These are phyloP conservation scores for Phytophthora sojae DNA, from an alignment of 352 stramenopile genomes.

Conservation along the genomic window DNA sequence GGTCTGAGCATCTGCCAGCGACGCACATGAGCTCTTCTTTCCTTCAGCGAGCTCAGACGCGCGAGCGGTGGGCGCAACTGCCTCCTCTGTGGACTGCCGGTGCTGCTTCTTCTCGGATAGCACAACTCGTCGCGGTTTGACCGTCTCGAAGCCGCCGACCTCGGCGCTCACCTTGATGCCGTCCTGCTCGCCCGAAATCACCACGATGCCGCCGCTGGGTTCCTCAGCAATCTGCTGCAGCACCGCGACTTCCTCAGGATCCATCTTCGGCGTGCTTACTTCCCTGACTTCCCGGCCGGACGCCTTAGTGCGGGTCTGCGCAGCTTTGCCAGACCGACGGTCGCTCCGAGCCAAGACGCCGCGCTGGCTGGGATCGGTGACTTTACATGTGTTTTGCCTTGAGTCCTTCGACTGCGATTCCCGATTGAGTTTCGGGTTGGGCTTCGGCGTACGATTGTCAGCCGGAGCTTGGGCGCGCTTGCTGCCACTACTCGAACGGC, in stretches of 20 bases:
- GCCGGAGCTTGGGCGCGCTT: background rate
- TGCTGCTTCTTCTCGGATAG: conserved; percentile 37
- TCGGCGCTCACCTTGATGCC: conserved; percentile 5
- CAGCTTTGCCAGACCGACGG: conserved; percentile 4
- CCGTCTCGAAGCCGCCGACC: conserved; percentile 34
- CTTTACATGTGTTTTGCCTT: conserved; percentile 6
- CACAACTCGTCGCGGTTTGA: conserved; percentile 35
- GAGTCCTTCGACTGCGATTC: background rate
- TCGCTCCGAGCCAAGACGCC: conserved; percentile 4
- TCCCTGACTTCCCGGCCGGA: background rate
- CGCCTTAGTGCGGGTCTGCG: background rate
- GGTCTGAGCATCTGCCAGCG: conserved; percentile 16
- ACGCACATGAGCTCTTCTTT: conserved; percentile 7
- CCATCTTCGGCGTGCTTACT: conserved; percentile 5
- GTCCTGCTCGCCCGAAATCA: conserved; percentile 13
- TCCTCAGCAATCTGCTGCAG: conserved; percentile 15
- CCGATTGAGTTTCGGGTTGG: background rate
- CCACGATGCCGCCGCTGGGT: background rate
- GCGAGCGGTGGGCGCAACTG: conserved; percentile 6
- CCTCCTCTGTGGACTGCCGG: conserved; percentile 16
- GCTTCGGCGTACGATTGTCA: background rate
- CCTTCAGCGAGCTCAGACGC: conserved; percentile 3
- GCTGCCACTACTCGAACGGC: background rate
- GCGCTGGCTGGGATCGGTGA: conserved; percentile 6
- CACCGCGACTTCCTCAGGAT: background rate